A percentile compares a stretch with the other conserved stretches of the same genome.
Conservation (phyloP, 768 basidiomycete species). For the Lentinula aciculospora region DNA sequence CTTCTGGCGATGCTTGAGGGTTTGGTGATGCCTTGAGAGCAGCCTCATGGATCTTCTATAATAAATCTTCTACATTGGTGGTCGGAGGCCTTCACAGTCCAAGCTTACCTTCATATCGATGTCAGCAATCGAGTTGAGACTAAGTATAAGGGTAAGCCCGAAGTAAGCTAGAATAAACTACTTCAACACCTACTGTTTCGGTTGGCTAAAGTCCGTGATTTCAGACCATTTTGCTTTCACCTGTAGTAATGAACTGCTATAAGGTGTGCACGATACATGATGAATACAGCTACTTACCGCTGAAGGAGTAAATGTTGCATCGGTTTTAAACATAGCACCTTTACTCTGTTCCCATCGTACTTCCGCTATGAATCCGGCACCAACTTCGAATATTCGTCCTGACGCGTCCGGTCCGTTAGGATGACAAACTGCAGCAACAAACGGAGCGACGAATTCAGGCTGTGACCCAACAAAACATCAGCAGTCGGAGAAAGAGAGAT, state of each 20-base stretch:
- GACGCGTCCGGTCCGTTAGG: constrained; percentile 76
- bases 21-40: constrained; percentile 66
- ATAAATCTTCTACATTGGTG: background rate
- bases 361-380: constrained; percentile 88
- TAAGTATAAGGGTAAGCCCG: constrained; percentile 21
- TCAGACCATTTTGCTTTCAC: constrained; percentile 82
- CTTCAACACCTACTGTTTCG: constrained; percentile 51
- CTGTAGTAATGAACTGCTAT: constrained; percentile 24
- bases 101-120: constrained; percentile 46
- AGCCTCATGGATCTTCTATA: constrained; percentile 53
- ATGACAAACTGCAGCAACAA: constrained; percentile 84
- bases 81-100: background rate
- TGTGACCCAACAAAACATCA: constrained; percentile 22
- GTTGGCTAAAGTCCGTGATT: constrained; percentile 71
- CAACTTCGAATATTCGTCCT: constrained; percentile 87
- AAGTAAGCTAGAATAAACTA: background rate
- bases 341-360: constrained; percentile 90
- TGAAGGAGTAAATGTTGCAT: constrained; percentile 87
- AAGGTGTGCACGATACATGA: background rate
- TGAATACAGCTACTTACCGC: constrained; percentile 58
- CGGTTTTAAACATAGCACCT: constrained; percentile 86
- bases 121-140: constrained; percentile 64
- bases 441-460: constrained; percentile 91
- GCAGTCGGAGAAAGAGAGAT: background rate
- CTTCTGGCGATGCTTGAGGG: constrained; percentile 56